Evolutionary conservation across 192 early-diverging fungal genomes (phyloP), one percentile per base, ranked within the genome.

Genomic region (Coemansia javaensis): DNA sequence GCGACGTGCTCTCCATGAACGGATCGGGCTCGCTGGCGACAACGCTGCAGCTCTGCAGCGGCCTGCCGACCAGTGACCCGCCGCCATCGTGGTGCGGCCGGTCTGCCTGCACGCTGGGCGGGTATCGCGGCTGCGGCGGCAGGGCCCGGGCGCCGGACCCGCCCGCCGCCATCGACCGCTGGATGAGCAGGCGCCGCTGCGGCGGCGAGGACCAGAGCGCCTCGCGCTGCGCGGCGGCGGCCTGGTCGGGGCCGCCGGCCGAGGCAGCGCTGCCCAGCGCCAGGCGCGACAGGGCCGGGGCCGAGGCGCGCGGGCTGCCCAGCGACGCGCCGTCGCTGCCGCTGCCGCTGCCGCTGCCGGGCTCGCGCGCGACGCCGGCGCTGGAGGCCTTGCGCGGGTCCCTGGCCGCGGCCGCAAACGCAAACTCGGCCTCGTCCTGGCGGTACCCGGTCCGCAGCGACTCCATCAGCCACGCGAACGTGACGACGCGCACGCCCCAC

Each of bases 401-500:
- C 1, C 8, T 40, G 25, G 13, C 37, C 22, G 35, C 38, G 24
- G 14, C 24, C 7, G 20, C 7, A 11, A 46, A 27, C 1, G 38
- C 20, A 32, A 55, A 66, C 1, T 51, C 42, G 7, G 51, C 25
- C 40, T 75, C 71, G 4, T 49, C 32, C 24, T 66, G 71, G 8
- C 64, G 55, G 13, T 58, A 50, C 2, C 61, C 56, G 1, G 66
- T 49, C 17, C 16, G 32, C 16, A 76, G 14, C 18, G 49, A 49
- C n/a, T 56, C 34, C 9, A 64, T 13, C 35, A 76, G 50, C 73
- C 73, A 76, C 28, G 55, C 50, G 12, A 65, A 16, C 2, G 66
- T 53, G 12, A 76, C 66, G 5, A 69, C 33, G 9, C 43, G 45
- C 16, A 69, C 22, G 15, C 39, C 39, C 56, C 66, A 68, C 11